phyloP scores from a whole-genome alignment of 1,284 basidiomycete genomes.

The Sanghuangporus baumii region DNA sequence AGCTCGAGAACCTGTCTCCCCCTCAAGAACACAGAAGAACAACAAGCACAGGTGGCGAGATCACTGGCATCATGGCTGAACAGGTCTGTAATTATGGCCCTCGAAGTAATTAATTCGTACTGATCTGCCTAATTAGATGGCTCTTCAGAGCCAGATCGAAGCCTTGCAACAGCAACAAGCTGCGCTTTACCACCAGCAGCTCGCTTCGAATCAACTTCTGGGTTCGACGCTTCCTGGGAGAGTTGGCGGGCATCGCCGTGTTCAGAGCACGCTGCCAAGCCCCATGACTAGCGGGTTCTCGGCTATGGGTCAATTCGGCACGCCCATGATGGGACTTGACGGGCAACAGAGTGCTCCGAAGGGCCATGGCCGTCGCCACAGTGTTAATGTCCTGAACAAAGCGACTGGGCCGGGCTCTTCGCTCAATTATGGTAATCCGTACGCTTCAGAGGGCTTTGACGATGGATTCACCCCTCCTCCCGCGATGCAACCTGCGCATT shows the following conservation, averaged over 20 bases:
- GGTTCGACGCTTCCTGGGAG: constrained; percentile 57
- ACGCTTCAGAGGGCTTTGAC: constrained; percentile 62
- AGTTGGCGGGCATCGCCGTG: constrained; percentile 69
- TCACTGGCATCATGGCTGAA: constrained; percentile 84
- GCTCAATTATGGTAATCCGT: constrained; percentile 45
- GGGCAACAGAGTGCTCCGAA: constrained; percentile 65
- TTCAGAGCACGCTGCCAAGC: constrained; percentile 80
- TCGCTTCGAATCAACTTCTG: constrained; percentile 70
- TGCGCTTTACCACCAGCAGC: constrained; percentile 80
- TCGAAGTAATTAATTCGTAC: constrained; percentile 1
- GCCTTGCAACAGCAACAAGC: constrained; percentile 86
- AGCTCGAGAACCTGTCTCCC: constrained; percentile 24
- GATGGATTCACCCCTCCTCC: constrained; percentile 65
- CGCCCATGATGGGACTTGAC: constrained; percentile 56
- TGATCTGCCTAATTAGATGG: constrained; percentile 53
- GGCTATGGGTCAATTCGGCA: constrained; percentile 64
- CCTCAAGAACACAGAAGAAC: constrained; percentile 43
- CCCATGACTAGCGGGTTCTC: constrained; percentile 47
- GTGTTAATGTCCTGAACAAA: constrained; percentile 89
- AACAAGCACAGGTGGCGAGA: constrained; percentile 62
- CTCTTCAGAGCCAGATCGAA: constrained; percentile 87
- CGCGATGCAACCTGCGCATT: constrained; percentile 54
- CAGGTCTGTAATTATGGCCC: constrained; percentile 48
- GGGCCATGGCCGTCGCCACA: constrained; percentile 90
- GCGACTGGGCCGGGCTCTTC: constrained; percentile 44